phyloP scores from a whole-genome alignment of 2,329 filamentous ascomycete genomes.

The Plenodomus biglobosus region DNA sequence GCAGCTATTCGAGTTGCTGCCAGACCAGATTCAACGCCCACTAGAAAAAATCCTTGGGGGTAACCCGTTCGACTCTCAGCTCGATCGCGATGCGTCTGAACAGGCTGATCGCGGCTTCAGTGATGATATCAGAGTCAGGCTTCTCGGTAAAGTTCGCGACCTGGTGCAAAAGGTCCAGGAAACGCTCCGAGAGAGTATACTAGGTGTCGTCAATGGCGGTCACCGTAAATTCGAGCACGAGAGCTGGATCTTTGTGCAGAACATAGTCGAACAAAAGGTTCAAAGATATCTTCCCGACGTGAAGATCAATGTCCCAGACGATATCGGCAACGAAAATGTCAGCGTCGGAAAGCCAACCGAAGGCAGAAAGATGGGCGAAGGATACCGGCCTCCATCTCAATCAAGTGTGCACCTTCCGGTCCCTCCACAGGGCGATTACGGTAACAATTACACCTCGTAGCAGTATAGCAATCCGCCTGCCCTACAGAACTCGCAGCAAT shows the following conservation, averaged over 20 bases:
- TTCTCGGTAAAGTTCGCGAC: slow-evolving; percentile 29
- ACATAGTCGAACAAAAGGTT: slow-evolving; percentile 36
- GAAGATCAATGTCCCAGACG: slow-evolving; percentile 33
- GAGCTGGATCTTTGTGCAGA: slow-evolving; percentile 36
- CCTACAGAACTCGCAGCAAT: not conserved
- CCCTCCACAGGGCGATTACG: slow-evolving; percentile 1
- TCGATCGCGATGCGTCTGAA: slow-evolving; percentile 29
- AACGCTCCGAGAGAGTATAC: slow-evolving; percentile 32
- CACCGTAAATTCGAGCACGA: slow-evolving; percentile 35
- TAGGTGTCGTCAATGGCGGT: slow-evolving; percentile 35
- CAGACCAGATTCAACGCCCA: slow-evolving; percentile 32
- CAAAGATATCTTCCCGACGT: slow-evolving; percentile 34
- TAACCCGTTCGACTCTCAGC: slow-evolving; percentile 34
- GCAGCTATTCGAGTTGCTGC: slow-evolving; percentile 33
- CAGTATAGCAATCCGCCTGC: not conserved
- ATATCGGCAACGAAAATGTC: slow-evolving; percentile 35
- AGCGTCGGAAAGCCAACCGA: slow-evolving; percentile 27
- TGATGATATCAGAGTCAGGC: slow-evolving; percentile 33
- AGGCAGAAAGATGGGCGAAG: slow-evolving; percentile 15
- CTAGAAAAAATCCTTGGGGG: slow-evolving; percentile 35
- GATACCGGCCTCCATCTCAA: slow-evolving; percentile 4
- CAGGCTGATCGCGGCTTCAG: slow-evolving; percentile 30
- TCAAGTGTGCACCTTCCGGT: slow-evolving; percentile 8
- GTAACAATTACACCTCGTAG: slow-evolving; percentile 3
- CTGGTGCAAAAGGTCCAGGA: slow-evolving; percentile 33